These are phyloP conservation scores for Botryotinia convoluta DNA, from an alignment of 2,329 filamentous ascomycete genomes.

Conservation along the genomic window DNA sequence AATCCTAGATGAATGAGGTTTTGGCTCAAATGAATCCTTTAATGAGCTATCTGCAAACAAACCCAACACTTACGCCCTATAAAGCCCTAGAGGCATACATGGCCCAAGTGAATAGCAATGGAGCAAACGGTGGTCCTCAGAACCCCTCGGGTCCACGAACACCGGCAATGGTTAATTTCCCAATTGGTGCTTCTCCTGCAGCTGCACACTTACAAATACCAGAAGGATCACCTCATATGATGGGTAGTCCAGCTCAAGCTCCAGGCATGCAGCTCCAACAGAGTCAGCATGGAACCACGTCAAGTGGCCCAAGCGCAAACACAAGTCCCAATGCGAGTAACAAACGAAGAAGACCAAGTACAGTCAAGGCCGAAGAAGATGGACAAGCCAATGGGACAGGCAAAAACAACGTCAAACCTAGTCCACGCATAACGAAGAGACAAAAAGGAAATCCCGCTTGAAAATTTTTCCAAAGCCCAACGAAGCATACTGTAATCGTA, in stretches of 20 bases:
- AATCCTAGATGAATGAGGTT: slow-evolving; percentile 56
- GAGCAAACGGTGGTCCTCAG: slow-evolving; percentile 27
- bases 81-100: slow-evolving; percentile 61
- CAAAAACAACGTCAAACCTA: slow-evolving; percentile 41
- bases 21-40: slow-evolving; percentile 65
- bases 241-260: slow-evolving; percentile 57
- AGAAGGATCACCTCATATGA: slow-evolving; percentile 56
- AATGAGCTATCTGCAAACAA: slow-evolving; percentile 55
- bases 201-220: slow-evolving; percentile 59
- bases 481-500: not conserved
- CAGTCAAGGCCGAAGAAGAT: slow-evolving; percentile 41
- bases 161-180: slow-evolving; percentile 44
- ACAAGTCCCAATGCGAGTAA: slow-evolving; percentile 46
- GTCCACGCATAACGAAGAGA: slow-evolving; percentile 42
- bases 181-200: slow-evolving; percentile 59
- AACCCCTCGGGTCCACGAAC: slow-evolving; percentile 35
- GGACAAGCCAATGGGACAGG: slow-evolving; percentile 35
- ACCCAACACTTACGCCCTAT: slow-evolving; percentile 56
- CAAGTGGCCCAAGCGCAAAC: slow-evolving; percentile 64
- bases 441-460: slow-evolving; percentile 38
- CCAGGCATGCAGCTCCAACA: slow-evolving; percentile 65
- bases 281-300: slow-evolving; percentile 66
- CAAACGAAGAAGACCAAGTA: slow-evolving; percentile 42
- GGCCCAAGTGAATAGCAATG: slow-evolving; percentile 40
- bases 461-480: not conserved